Evolutionary conservation across 805 yeast genomes (phyloP), one percentile per base, ranked within the genome.

Genomic region (Millerago galiae): DNA sequence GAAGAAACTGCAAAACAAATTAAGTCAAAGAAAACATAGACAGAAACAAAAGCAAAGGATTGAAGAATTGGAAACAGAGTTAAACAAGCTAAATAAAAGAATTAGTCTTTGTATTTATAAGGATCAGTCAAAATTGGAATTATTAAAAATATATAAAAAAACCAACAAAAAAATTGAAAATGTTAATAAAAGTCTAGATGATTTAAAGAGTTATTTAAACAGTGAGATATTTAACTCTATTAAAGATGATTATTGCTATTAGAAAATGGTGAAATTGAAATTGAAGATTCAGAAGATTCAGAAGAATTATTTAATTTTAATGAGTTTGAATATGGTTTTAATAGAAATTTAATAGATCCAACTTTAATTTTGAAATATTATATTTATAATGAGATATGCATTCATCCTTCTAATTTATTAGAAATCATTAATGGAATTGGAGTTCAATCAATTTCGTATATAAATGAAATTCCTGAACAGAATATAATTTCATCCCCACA

Each of bases 1-100:
- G 28, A 46, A 46, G 41, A 37, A 24, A 29, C 35, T 46, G 11
- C 46, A 43, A 34, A 46, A 46, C 33, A 46, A 46, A 35, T 41
- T 46, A 13, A 38, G 43, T n/a, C 49, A 46, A 36, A 35, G 49
- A 3, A 46, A 46, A 26, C 49, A 46, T 36, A 32, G 49, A 8
- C 42, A 41, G 37, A 46, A 46, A 29, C 49, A 46, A 34, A 44
- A 46, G 25, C 49, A 46, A 14, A 29, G 46, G 24, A 39, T 46
- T 11, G 40, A 43, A 16, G 49, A 43, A n/a, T 42, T 46, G 12
- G 49, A 46, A 21, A 15, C 17, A 8, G 40, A 46, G 26, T 28
- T 40, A 12, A 32, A 18, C 5, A 32, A 10, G 5, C 35, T 46
- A 10, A 46, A 44, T 5, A 31, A 31, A 31, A 37, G 38, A 11